These are phyloP conservation scores for Acer negundo DNA, from an alignment of 345 rosid genomes.

Conservation along the genomic window DNA sequence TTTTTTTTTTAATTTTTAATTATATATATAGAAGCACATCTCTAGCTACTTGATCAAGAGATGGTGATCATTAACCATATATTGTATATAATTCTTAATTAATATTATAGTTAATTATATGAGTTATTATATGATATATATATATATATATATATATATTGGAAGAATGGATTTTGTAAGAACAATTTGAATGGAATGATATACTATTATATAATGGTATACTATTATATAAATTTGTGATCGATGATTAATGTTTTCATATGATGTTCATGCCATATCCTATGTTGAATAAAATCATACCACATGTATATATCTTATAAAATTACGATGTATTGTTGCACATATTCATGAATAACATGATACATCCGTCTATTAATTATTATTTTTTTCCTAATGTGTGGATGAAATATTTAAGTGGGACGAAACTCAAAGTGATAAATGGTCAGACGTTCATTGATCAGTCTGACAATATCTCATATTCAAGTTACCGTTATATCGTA, in stretches of 20 bases:
- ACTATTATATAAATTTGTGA: not conserved
- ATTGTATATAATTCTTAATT: constrained; percentile 13
- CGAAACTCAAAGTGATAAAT: not conserved
- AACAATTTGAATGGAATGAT: not conserved
- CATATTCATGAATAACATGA: not conserved
- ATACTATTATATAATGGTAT: not conserved
- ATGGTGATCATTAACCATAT: constrained; percentile 16
- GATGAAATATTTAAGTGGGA: not conserved
- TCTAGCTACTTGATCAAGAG: not conserved
- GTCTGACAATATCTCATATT: too few species aligned
- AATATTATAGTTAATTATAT: constrained; percentile 4
- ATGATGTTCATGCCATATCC: not conserved
- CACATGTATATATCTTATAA: too few species aligned
- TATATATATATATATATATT: not conserved
- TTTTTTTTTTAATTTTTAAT: too few species aligned
- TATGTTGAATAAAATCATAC: too few species aligned
- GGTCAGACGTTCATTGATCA: too few species aligned
- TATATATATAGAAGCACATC: not conserved
- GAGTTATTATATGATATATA: not conserved
- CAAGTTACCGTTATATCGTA: too few species aligned
- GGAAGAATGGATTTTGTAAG: not conserved
- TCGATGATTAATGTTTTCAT: not conserved
- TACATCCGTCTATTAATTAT: not conserved
- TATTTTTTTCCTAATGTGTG: too few species aligned
- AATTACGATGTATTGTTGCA: too few species aligned